A percentile compares a stretch with the other conserved stretches of the same genome.
Conservation (phyloP, 2,329 filamentous ascomycete species). For the Lecanicillium sp. region DNA sequence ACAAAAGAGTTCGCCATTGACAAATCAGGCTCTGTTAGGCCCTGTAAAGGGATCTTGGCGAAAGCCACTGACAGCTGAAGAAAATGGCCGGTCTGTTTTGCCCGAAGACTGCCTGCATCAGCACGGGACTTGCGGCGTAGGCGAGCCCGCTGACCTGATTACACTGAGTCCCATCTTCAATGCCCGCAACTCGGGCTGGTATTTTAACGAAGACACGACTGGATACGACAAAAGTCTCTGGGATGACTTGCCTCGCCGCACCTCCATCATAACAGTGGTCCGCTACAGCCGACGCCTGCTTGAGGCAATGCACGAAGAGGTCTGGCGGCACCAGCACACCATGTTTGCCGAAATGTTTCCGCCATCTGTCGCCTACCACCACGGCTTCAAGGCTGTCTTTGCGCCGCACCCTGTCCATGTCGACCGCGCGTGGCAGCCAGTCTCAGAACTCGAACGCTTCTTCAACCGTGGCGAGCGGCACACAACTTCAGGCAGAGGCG, state of each 20-base stretch:
- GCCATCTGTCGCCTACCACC: constrained; percentile 62
- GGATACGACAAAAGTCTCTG: constrained; percentile 62
- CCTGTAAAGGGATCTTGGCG: constrained; percentile 49
- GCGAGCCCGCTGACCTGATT: constrained; percentile 68
- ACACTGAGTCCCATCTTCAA: constrained; percentile 74
- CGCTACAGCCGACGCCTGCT: constrained; percentile 62
- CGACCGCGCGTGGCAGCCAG: constrained; percentile 67
- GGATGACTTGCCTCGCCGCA: constrained; percentile 57
- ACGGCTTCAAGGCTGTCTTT: constrained; percentile 72
- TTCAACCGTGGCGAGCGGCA: constrained; percentile 73
- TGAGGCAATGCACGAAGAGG: constrained; percentile 69
- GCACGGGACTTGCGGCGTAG: constrained; percentile 54
- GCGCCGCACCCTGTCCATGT: constrained; percentile 77
- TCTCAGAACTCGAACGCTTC: constrained; percentile 58
- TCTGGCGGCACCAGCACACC: constrained; percentile 57
- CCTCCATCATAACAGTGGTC: constrained; percentile 64
- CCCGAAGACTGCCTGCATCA: constrained; percentile 49
- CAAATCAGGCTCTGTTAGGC: constrained; percentile 58
- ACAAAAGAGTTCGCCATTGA: constrained; percentile 48
- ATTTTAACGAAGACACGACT: constrained; percentile 62
- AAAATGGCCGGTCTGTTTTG: constrained; percentile 47
- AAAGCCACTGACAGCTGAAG: constrained; percentile 42
- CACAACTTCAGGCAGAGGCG: constrained; percentile 57
- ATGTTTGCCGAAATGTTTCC: constrained; percentile 82
- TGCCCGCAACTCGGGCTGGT: constrained; percentile 63